Conservation (phyloP, 352 stramenopile genomes). For the Pythium pyrilobum region DNA sequence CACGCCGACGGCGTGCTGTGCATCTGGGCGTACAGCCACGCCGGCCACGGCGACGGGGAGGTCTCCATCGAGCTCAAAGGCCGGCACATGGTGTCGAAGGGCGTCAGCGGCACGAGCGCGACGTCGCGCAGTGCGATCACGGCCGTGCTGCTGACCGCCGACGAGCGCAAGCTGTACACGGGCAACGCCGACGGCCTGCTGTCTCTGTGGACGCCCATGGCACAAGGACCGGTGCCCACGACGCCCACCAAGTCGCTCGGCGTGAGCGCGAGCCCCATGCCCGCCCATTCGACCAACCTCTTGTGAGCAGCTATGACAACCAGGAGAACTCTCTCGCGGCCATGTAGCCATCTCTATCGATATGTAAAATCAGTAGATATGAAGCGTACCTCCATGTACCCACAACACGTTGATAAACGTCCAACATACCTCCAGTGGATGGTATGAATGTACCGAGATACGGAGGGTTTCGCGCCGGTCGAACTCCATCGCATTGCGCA, state of each 20-base stretch:
- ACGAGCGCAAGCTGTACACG: slow-evolving; percentile 62
- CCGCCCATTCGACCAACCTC: slow-evolving; percentile 2
- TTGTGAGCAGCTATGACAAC: background rate
- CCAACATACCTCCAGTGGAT: too few species aligned
- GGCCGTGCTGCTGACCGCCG: slow-evolving; percentile 35
- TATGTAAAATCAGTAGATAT: slow-evolving; percentile 1
- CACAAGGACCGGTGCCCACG: slow-evolving; percentile 1
- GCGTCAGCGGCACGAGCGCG: background rate
- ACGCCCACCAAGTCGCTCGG: slow-evolving; percentile 16
- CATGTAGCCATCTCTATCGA: slow-evolving; percentile 8
- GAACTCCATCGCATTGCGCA: slow-evolving; percentile 10
- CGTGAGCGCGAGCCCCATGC: slow-evolving; percentile 9
- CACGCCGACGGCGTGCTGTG: slow-evolving; percentile 57
- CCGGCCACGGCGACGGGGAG: slow-evolving; percentile 28
- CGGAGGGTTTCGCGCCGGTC: too few species aligned
- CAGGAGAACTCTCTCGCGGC: background rate
- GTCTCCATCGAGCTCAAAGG: slow-evolving; percentile 52
- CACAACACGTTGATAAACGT: too few species aligned
- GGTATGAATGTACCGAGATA: too few species aligned
- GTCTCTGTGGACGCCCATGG: slow-evolving; percentile 35
- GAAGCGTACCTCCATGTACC: too few species aligned
- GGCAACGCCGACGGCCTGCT: slow-evolving; percentile 50
- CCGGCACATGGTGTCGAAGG: slow-evolving; percentile 31
- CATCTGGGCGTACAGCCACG: slow-evolving; percentile 61
- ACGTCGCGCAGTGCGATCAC: slow-evolving; percentile 37